Conservation (phyloP, 345 rosid genomes). For the Citrus cavaleriei region DNA sequence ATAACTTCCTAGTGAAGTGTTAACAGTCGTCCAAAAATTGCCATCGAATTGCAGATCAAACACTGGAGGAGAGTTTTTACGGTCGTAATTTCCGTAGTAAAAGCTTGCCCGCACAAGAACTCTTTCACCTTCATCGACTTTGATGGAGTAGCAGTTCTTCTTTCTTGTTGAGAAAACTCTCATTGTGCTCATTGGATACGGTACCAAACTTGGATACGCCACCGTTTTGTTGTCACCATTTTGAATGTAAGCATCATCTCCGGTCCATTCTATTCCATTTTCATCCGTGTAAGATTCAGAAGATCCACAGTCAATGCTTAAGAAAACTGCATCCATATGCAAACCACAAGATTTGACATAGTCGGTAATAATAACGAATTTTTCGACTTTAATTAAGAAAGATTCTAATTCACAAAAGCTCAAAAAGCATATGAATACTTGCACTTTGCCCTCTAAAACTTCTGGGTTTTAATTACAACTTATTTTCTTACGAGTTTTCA, state of each 20-base stretch:
- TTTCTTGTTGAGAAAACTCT: constrained; percentile 21
- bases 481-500: no score
- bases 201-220: not conserved
- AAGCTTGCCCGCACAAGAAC: constrained; percentile 23
- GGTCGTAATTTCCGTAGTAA: constrained; percentile 29
- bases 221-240: not conserved
- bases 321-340: not conserved
- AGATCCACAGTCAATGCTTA: not conserved
- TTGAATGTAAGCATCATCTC: constrained; percentile 12
- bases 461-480: not conserved
- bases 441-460: not conserved
- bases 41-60: constrained; percentile 28
- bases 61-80: constrained; percentile 13
- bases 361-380: not conserved
- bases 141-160: constrained; percentile 24
- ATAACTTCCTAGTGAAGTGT: not conserved
- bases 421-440: no score
- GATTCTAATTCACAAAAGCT: no score
- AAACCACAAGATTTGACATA: not conserved
- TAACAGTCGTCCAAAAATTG: constrained; percentile 19
- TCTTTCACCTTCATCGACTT: not conserved
- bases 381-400: not conserved
- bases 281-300: not conserved
- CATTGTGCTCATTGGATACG: constrained; percentile 18
- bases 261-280: not conserved